Conservation (phyloP, 2,329 filamentous ascomycete species). For the Gnomoniopsis sp. region DNA sequence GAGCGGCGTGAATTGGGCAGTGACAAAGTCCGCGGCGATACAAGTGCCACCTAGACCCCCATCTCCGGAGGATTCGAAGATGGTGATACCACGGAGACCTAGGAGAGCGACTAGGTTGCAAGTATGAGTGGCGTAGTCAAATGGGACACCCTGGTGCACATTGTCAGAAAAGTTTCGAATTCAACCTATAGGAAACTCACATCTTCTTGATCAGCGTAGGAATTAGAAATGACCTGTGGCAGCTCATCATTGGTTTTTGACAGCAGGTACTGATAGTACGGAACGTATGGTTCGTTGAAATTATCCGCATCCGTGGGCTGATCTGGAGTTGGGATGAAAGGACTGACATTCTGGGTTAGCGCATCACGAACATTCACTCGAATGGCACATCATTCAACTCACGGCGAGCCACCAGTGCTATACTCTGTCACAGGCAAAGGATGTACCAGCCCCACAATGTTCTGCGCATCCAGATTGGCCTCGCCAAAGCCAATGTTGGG, state of each 20-base stretch:
- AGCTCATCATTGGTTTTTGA: conserved; percentile 51
- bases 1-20: conserved; percentile 39
- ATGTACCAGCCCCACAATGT: conserved; percentile 30
- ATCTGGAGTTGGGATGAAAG: conserved; percentile 26
- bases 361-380: conserved; percentile 16
- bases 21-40: conserved; percentile 21
- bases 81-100: conserved; percentile 62
- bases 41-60: conserved; percentile 29
- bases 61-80: conserved; percentile 64
- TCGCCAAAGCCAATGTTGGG: conserved; percentile 22
- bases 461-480: conserved; percentile 37
- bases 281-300: conserved; percentile 64
- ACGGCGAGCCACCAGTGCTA: conserved; percentile 21
- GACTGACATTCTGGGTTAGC: conserved; percentile 21
- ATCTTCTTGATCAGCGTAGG: conserved; percentile 64
- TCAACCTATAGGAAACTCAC: conserved; percentile 4
- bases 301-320: conserved; percentile 32
- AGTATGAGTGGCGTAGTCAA: conserved; percentile 48
- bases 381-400: conserved; percentile 30
- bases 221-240: conserved; percentile 62
- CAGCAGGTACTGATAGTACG: conserved; percentile 60
- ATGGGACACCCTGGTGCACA: conserved; percentile 47
- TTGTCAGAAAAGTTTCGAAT: background rate
- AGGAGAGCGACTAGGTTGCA: conserved; percentile 61
- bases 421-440: conserved; percentile 31